Percentiles rank a stretch among this genome's conserved stretches.
These are phyloP conservation scores for Aspergillus sergii DNA, from an alignment of 2,329 filamentous ascomycete genomes.

Conservation along the genomic window DNA sequence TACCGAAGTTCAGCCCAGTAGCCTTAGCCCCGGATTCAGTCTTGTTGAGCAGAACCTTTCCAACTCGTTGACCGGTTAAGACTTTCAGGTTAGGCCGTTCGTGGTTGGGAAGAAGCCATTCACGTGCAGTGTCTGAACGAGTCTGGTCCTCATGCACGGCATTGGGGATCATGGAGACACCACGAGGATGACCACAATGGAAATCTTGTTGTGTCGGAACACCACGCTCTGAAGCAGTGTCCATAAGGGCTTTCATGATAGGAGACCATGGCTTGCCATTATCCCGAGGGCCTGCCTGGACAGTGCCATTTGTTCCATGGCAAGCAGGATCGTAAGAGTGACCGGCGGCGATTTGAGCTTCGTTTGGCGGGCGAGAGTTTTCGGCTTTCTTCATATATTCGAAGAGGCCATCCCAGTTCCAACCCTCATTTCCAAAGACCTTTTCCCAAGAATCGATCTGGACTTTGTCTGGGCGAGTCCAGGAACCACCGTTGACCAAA, in stretches of 20 bases:
- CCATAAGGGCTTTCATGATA: constrained; percentile 28
- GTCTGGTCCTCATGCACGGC: constrained; percentile 26
- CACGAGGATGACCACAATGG: constrained; percentile 29
- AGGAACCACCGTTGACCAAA: constrained; percentile 31
- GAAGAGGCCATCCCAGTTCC: constrained; percentile 49
- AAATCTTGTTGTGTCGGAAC: constrained; percentile 25
- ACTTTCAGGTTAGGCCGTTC: constrained; percentile 22
- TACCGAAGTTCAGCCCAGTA: constrained; percentile 32
- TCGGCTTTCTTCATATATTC: constrained; percentile 52
- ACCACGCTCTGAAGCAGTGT: constrained; percentile 14
- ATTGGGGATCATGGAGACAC: constrained; percentile 35
- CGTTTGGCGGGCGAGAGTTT: constrained; percentile 21
- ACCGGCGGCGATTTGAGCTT: constrained; percentile 23
- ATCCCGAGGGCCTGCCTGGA: constrained; percentile 27
- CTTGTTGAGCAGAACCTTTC: constrained; percentile 25
- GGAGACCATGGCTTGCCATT: constrained; percentile 23
- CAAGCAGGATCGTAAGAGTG: constrained; percentile 26
- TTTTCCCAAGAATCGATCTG: constrained; percentile 32
- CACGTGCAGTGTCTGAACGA: constrained; percentile 31
- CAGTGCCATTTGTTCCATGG: constrained; percentile 27
- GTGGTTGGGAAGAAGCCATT: constrained; percentile 31
- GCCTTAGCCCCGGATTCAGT: constrained; percentile 15
- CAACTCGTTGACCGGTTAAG: constrained; percentile 31
- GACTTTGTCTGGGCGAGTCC: constrained; percentile 32
- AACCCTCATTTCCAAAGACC: constrained; percentile 48